Evolutionary conservation across 2,329 filamentous ascomycete species (phyloP), one percentile per base, ranked within the genome.

Genomic region (Paracamarosporium sp.): DNA sequence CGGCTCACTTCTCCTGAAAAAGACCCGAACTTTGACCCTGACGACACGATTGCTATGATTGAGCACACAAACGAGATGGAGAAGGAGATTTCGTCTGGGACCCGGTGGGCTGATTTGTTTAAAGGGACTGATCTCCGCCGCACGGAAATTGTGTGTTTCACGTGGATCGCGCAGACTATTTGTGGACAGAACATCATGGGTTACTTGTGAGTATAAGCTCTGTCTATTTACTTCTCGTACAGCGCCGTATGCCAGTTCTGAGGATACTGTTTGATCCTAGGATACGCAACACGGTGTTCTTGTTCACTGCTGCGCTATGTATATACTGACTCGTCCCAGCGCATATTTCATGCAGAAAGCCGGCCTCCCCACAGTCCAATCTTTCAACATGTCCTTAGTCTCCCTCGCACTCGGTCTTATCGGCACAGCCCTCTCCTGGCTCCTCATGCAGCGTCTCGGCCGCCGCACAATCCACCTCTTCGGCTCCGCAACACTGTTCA

Each of bases 41-140:
- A 72, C 45, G 67, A 71, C 8, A 95, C 90, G 0, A 84, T 96
- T 59, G 88, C 90, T 63, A 94, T 96, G 91, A 96, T 97, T 87
- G 86, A 92, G 3, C 90, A 95, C 70, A 96, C 92, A 1, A 93
- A 90, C 1, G 89, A 90, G 1, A 79, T 96, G n/a, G 92, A 96
- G 73, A 84, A 91, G 70, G 80, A 85, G 73, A 89, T 92, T 54
- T 56, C 58, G 28, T 80, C 81, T 13, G 91, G 91, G 25, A 86
- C 90, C 8, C 87, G 83, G 44, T 96, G 93, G 76, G 77, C 83
- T 64, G 92, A 96, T 73, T 94, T 91, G 76, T 95, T 96, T 83
- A 89, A 84, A 74, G 91, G 91, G 7, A 83, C 85, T 13, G 88
- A 96, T 72, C 81, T 88, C 51, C 88, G 92, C 50, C 85, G 92